phyloP scores from a whole-genome alignment of 2,329 filamentous ascomycete genomes.

The Myriosclerotinia scirpicola region DNA sequence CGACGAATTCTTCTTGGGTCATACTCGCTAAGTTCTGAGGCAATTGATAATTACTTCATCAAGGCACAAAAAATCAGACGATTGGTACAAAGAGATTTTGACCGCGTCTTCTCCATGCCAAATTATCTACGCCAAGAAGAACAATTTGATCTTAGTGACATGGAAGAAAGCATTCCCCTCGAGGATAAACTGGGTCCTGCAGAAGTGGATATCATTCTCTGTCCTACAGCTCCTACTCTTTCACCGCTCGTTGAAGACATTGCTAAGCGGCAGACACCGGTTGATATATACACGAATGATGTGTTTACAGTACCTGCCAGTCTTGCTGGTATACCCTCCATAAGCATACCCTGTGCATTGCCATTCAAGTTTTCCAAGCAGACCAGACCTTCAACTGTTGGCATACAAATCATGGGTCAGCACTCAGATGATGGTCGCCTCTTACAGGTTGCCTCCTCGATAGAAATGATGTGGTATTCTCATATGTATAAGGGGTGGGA shows the following conservation, averaged over 20 bases:
- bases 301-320: slow-evolving; percentile 95
- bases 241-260: slow-evolving; percentile 66
- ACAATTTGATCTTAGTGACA: slow-evolving; percentile 60
- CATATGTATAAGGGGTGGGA: not conserved
- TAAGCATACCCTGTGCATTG: slow-evolving; percentile 69
- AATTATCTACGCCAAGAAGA: slow-evolving; percentile 64
- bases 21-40: slow-evolving; percentile 84
- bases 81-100: slow-evolving; percentile 83
- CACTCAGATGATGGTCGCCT: slow-evolving; percentile 72
- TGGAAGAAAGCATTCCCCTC: slow-evolving; percentile 52
- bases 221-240: slow-evolving; percentile 78
- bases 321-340: slow-evolving; percentile 82
- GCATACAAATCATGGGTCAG: slow-evolving; percentile 78
- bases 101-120: slow-evolving; percentile 67
- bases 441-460: slow-evolving; percentile 52
- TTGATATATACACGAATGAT: slow-evolving; percentile 90
- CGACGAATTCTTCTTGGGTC: slow-evolving; percentile 85
- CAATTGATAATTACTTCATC: slow-evolving; percentile 95
- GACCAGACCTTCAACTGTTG: slow-evolving; percentile 46
- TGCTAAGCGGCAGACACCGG: slow-evolving; percentile 47
- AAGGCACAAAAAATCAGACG: slow-evolving; percentile 86
- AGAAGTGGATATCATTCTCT: slow-evolving; percentile 82
- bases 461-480: slow-evolving; percentile 12
- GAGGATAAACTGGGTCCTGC: slow-evolving; percentile 57
- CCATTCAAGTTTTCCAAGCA: slow-evolving; percentile 38